Conservation (phyloP, 805 yeast species). For the Candida orba region DNA sequence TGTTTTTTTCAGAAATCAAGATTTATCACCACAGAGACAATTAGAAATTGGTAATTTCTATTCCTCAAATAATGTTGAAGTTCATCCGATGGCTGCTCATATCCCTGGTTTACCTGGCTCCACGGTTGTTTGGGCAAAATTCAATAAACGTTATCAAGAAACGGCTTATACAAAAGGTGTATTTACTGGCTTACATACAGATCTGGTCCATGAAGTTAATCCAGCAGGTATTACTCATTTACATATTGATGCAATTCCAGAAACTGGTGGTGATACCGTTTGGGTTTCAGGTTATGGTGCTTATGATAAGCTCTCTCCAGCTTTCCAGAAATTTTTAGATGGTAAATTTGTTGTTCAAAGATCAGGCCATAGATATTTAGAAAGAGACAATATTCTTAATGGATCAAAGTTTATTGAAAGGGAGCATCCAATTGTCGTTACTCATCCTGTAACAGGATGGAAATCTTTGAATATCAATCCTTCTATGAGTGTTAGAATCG, state of each 20-base stretch:
- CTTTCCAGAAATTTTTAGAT: slow-evolving; percentile 42
- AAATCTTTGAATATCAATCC: slow-evolving; percentile 47
- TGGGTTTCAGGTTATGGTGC: slow-evolving; percentile 55
- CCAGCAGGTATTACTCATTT: slow-evolving; percentile 50
- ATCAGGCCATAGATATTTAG: slow-evolving; percentile 33
- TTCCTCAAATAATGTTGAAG: slow-evolving; percentile 33
- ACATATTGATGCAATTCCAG: slow-evolving; percentile 44
- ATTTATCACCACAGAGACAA: slow-evolving; percentile 36
- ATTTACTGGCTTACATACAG: slow-evolving; percentile 37
- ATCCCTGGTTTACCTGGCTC: slow-evolving; percentile 33
- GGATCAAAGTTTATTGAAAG: slow-evolving; percentile 42
- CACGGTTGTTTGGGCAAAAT: slow-evolving; percentile 29
- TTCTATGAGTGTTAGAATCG: slow-evolving; percentile 38
- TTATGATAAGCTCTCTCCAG: slow-evolving; percentile 47
- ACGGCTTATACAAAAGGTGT: slow-evolving; percentile 17
- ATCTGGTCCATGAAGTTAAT: slow-evolving; percentile 46
- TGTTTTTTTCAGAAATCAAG: slow-evolving; percentile 43
- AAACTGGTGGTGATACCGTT: slow-evolving; percentile 49
- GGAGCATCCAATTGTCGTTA: slow-evolving; percentile 50
- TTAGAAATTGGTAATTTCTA: slow-evolving; percentile 38
- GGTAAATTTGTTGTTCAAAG: slow-evolving; percentile 41
- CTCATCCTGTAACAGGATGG: slow-evolving; percentile 61
- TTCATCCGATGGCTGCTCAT: slow-evolving; percentile 30
- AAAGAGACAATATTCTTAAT: slow-evolving; percentile 35
- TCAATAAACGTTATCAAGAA: slow-evolving; percentile 22